These are phyloP conservation scores for Conticribra guillardii DNA, from an alignment of 108 stramenopile genomes.

Conservation along the genomic window DNA sequence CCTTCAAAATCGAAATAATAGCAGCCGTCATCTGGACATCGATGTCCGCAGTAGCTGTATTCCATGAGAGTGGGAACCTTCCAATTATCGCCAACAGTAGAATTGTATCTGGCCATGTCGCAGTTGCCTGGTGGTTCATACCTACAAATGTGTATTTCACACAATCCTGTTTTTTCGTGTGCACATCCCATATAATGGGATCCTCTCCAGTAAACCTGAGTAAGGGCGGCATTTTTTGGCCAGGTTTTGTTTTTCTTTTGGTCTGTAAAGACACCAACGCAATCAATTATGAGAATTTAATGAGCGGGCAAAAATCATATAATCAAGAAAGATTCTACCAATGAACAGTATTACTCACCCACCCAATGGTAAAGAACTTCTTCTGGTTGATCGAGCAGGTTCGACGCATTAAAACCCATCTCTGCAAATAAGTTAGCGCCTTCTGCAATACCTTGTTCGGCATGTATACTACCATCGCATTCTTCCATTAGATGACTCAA, in stretches of 20 bases:
- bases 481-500: not conserved
- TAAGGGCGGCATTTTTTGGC: not conserved
- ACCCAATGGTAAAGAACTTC: not conserved
- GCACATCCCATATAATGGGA: not conserved
- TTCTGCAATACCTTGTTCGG: not conserved
- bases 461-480: not conserved
- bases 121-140: not conserved
- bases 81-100: not conserved
- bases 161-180: not conserved
- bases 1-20: not conserved
- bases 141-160: not conserved
- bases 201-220: not conserved
- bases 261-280: too few species aligned
- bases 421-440: too few species aligned
- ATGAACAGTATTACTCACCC: too few species aligned
- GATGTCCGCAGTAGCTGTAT: not conserved
- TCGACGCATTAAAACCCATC: not conserved
- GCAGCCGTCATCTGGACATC: not conserved
- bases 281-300: too few species aligned
- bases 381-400: not conserved
- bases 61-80: not conserved
- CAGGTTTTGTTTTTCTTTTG: not conserved
- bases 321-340: too few species aligned
- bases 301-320: too few species aligned
- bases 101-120: not conserved